Evolutionary conservation across 2,329 filamentous ascomycete genomes (phyloP).

Genomic region (Dothideomycetidae sp.): DNA sequence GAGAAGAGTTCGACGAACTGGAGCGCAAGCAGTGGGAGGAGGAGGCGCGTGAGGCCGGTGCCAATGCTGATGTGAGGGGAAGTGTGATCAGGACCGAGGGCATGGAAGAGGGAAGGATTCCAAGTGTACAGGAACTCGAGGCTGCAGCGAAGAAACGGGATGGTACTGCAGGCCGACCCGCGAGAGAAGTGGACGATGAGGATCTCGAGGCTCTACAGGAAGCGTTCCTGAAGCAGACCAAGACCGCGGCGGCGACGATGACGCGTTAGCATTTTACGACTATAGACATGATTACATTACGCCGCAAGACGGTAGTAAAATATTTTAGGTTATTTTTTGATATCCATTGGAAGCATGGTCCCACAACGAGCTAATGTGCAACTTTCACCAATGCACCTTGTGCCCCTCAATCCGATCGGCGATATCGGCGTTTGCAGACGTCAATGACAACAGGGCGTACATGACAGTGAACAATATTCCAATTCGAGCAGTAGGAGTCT

Average conservation of each 20-base stretch:
- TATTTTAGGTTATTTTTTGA: no score
- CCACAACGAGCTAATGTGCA: no score
- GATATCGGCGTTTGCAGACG: no score
- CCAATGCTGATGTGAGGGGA: conserved; percentile 16
- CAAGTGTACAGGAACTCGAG: conserved; percentile 13
- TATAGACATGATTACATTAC: no score
- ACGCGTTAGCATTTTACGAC: no score
- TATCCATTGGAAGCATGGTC: no score
- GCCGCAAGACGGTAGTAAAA: no score
- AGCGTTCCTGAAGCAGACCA: conserved; percentile 19
- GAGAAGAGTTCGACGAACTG: conserved; percentile 70
- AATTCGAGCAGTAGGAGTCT: no score
- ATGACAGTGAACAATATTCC: no score
- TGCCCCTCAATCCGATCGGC: no score
- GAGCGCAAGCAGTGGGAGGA: conserved; percentile 65
- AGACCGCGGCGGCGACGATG: conserved; percentile 7
- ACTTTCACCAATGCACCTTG: no score
- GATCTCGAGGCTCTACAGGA: conserved; percentile 27
- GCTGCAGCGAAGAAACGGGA: conserved; percentile 13
- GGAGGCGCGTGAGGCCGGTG: conserved; percentile 40
- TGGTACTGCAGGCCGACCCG: neutral
- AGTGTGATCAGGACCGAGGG: conserved; percentile 11
- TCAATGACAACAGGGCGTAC: no score
- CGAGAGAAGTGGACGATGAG: conserved; percentile 19
- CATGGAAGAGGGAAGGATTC: conserved; percentile 6